Conservation (phyloP, 2,329 filamentous ascomycete genomes). For the Zelopaecilomyces penicillatus region DNA sequence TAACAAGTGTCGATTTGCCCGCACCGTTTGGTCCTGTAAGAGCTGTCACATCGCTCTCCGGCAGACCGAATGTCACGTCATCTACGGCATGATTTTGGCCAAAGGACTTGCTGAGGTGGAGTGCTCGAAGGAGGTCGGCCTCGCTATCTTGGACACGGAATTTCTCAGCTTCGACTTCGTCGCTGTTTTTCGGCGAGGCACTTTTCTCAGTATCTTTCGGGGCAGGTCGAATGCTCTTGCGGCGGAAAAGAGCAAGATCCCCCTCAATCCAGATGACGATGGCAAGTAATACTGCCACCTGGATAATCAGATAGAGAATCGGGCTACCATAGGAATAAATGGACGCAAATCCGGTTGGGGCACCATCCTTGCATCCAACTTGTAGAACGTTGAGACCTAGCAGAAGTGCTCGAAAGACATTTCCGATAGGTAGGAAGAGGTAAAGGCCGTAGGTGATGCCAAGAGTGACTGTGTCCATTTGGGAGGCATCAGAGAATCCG, state of each 20-base stretch:
- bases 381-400: conserved; percentile 72
- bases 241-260: conserved; percentile 41
- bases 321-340: conserved; percentile 64
- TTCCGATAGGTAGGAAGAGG: conserved; percentile 18
- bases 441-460: conserved; percentile 12
- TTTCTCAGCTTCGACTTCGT: conserved; percentile 39
- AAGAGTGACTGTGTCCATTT: conserved; percentile 7
- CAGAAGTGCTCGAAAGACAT: conserved; percentile 62
- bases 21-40: conserved; percentile 80
- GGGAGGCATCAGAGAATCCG: conserved; percentile 6
- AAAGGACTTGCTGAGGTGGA: conserved; percentile 69
- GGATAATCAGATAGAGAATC: conserved; percentile 68
- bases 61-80: conserved; percentile 70
- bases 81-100: conserved; percentile 64
- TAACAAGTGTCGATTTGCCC: conserved; percentile 79
- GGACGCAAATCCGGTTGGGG: conserved; percentile 56
- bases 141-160: conserved; percentile 49
- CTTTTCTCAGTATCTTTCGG: conserved; percentile 19
- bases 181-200: conserved; percentile 13
- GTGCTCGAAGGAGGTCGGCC: conserved; percentile 58
- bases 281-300: conserved; percentile 57
- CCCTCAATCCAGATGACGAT: conserved; percentile 70
- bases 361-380: conserved; percentile 56
- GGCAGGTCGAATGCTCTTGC: conserved; percentile 33
- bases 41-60: conserved; percentile 68